phyloP scores from a whole-genome alignment of 2,329 filamentous ascomycete genomes.

The Hypoxylon sp. region DNA sequence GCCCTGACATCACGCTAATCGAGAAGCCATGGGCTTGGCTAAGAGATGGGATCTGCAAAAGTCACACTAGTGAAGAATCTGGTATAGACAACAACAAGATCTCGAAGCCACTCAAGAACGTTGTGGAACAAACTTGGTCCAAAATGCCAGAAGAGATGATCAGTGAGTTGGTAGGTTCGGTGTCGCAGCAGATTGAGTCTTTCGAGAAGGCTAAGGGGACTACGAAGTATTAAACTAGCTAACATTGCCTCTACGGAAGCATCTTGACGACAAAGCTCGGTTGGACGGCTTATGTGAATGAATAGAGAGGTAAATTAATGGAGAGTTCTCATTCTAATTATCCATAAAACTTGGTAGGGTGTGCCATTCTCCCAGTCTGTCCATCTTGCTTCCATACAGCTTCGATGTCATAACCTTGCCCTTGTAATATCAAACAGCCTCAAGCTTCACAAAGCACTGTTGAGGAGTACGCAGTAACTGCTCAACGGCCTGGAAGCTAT shows the following conservation, averaged over 20 bases:
- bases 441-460: conserved; percentile 37
- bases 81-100: not conserved
- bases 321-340: not conserved
- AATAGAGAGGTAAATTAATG: not conserved
- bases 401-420: too few species aligned
- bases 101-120: not conserved
- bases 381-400: not conserved
- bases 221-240: not conserved
- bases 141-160: not conserved
- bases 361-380: not conserved
- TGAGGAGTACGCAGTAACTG: conserved; percentile 33
- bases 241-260: not conserved
- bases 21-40: conserved; percentile 4
- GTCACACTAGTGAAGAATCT: not conserved
- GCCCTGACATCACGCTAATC: not conserved
- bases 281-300: too few species aligned
- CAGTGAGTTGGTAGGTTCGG: not conserved
- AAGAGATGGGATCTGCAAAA: not conserved
- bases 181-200: conserved; percentile 1
- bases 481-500: conserved; percentile 37
- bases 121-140: not conserved
- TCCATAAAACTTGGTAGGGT: not conserved
- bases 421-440: conserved; percentile 19
- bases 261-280: too few species aligned
- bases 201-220: not conserved